Evolutionary conservation across 805 yeast genomes (phyloP), one percentile per base, ranked within the genome.

Genomic region (Wickerhamiella musiphila): DNA sequence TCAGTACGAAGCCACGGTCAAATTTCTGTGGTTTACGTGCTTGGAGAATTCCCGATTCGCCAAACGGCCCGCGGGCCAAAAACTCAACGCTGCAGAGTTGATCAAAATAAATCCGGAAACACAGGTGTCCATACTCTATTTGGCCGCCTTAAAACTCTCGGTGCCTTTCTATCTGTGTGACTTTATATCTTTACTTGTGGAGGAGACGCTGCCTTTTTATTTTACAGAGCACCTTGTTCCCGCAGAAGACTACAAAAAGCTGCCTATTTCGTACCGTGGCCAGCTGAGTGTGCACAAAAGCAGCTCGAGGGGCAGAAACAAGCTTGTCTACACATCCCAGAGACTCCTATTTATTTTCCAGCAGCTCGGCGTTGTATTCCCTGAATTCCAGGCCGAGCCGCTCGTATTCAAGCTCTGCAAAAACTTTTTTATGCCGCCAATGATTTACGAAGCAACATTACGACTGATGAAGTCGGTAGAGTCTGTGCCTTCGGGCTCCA

Each of bases 391-490:
- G 35, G 55, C 53, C 37, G 51, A 49, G 14, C 65, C 68, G 3
- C 41, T 65, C 5, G 28, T 69, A 3, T 53, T 67, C 33, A 56
- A 57, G 35, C 36, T 60, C 1, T 51, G 63, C 3, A 48, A 58
- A 3, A 65, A 65, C 26, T 41, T 65, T 26, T 46, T 65, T 11
- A 40, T 73, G 5, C 68, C 83, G 1, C 58, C 72, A 3, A 66
- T 65, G 24, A 43, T 73, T 2, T 63, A 64, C 17, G 34, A 47
- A 0, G 49, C 61, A 18, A 55, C 59, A 8, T 43, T 46, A 15
- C 49, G 48, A 5, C 30, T 52, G 3, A 36, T 63, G 4, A 11
- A 4, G 4, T n/a, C 16, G 4, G 6, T 29, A 11, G 22, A 23
- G n/a, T n/a, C n/a, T n/a, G n/a, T n/a, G n/a, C n/a, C n/a, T n/a